Conservation (phyloP, 1,284 basidiomycete genomes). For the Trichosporon coremiiforme region DNA sequence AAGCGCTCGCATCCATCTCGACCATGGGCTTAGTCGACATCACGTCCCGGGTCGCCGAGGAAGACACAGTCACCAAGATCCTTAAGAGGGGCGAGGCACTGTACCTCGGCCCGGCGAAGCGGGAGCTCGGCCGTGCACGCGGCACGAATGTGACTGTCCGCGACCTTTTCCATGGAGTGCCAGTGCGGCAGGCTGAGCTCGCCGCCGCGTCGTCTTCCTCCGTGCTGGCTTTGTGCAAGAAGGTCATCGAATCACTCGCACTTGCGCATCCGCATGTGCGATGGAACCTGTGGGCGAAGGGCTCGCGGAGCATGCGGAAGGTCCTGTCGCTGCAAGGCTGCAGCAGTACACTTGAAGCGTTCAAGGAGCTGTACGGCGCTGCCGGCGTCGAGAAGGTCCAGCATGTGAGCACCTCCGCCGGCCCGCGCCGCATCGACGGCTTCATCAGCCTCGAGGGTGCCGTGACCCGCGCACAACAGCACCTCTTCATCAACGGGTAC, state of each 20-base stretch:
- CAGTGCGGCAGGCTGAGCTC: conserved; percentile 45
- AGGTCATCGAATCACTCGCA: conserved; percentile 70
- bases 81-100: conserved; percentile 59
- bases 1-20: conserved; percentile 82
- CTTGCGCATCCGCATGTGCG: conserved; percentile 69
- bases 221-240: conserved; percentile 67
- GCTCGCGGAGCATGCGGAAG: conserved; percentile 31
- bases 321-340: conserved; percentile 53
- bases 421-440: conserved; percentile 66
- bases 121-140: conserved; percentile 66
- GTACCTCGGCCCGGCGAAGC: conserved; percentile 26
- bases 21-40: conserved; percentile 66
- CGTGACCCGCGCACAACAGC: conserved; percentile 74
- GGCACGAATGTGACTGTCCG: conserved; percentile 79
- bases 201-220: conserved; percentile 54
- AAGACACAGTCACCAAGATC: conserved; percentile 71
- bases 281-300: conserved; percentile 68
- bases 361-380: conserved; percentile 40
- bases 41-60: conserved; percentile 66
- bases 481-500: conserved; percentile 84
- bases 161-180: conserved; percentile 82
- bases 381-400: conserved; percentile 61
- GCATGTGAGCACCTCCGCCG: conserved; percentile 62
- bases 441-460: conserved; percentile 78
- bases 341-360: conserved; percentile 35